Evolutionary conservation across 768 basidiomycete genomes (phyloP).

Genomic region (Multifurca ochricompacta): DNA sequence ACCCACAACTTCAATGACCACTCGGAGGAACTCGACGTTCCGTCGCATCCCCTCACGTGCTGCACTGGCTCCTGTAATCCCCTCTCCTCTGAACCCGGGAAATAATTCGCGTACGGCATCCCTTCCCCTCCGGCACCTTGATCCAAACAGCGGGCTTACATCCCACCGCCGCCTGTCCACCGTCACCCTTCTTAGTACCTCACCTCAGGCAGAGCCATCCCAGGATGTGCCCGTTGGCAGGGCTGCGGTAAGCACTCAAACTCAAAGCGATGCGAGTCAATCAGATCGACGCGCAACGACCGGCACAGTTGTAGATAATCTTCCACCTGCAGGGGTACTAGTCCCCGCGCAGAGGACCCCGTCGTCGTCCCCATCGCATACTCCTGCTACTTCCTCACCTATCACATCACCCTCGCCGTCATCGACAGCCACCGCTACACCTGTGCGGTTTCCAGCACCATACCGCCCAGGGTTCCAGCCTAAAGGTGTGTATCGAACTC

Average conservation of each 20-base stretch:
- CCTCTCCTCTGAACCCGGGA: conserved; percentile 32
- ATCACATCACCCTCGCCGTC: conserved; percentile 21
- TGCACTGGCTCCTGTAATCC: conserved; percentile 24
- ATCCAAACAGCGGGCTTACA: conserved; percentile 10
- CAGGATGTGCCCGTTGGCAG: conserved; percentile 1
- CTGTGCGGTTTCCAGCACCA: conserved; percentile 36
- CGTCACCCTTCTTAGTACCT: conserved; percentile 13
- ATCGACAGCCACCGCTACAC: conserved; percentile 12
- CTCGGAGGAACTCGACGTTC: conserved; percentile 43
- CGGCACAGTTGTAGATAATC: neutral
- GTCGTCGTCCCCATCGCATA: conserved; percentile 21
- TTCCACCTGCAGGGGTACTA: neutral
- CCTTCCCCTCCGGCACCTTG: conserved; percentile 18
- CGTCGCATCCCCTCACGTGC: conserved; percentile 39
- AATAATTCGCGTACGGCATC: conserved; percentile 20
- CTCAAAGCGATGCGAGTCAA: neutral
- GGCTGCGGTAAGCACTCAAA: neutral
- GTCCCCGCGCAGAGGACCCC: conserved; percentile 3
- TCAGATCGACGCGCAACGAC: neutral
- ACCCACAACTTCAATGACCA: conserved; percentile 2
- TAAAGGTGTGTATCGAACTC: conserved; percentile 67
- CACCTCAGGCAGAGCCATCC: conserved; percentile 3
- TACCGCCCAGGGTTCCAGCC: conserved; percentile 95
- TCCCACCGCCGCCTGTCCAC: conserved; percentile 18
- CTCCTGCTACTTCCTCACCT: conserved; percentile 19